These are phyloP conservation scores for Gonapodya prolifera DNA, from an alignment of 192 early-diverging fungal species.

Conservation along the genomic window DNA sequence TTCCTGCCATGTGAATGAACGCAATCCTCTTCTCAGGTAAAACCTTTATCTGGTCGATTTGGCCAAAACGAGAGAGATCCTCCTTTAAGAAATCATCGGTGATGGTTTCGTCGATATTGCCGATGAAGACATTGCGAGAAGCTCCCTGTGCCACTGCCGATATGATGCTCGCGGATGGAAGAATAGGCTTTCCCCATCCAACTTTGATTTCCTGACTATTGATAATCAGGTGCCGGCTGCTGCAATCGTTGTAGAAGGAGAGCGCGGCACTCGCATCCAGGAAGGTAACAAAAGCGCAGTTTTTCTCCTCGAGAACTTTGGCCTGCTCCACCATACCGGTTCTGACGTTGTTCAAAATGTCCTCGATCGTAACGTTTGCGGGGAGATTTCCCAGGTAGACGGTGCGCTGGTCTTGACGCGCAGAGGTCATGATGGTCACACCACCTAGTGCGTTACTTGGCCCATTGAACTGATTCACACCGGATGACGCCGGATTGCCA, in stretches of 20 bases:
- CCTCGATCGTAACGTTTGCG: conserved; percentile 32
- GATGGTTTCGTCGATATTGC: conserved; percentile 49
- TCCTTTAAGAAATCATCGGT: conserved; percentile 32
- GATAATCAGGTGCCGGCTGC: conserved; percentile 31
- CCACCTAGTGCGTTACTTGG: neutral
- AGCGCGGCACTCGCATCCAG: conserved; percentile 49
- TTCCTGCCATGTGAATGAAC: conserved; percentile 69
- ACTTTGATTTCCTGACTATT: conserved; percentile 50
- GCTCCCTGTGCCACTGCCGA: conserved; percentile 54
- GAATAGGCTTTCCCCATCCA: conserved; percentile 62
- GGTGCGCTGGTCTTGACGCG: conserved; percentile 32
- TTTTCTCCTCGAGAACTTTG: conserved; percentile 61
- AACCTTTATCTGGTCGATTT: conserved; percentile 58
- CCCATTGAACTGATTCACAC: neutral
- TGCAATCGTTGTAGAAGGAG: conserved; percentile 42
- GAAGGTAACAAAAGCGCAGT: conserved; percentile 72
- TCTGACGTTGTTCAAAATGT: conserved; percentile 58
- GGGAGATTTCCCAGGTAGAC: conserved; percentile 75
- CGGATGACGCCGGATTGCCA: neutral
- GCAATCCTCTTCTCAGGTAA: conserved; percentile 63
- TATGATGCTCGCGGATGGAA: conserved; percentile 33
- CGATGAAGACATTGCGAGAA: conserved; percentile 72
- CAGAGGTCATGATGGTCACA: neutral
- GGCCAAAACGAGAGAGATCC: conserved; percentile 56
- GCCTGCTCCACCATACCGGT: conserved; percentile 55